phyloP scores from a whole-genome alignment of 1,284 basidiomycete species.

The Heterobasidion occidentale region DNA sequence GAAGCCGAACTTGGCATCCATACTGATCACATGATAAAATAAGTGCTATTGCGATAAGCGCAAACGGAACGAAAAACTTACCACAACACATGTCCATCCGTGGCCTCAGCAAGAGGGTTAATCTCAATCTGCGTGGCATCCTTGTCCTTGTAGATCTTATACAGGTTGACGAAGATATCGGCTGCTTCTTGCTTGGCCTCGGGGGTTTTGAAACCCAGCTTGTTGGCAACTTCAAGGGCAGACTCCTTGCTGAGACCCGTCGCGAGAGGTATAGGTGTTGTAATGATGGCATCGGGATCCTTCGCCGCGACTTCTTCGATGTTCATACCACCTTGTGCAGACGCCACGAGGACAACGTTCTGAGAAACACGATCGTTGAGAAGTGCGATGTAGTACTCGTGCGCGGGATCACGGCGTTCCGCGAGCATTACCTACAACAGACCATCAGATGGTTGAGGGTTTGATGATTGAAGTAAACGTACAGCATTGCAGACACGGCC shows the following conservation, averaged over 20 bases:
- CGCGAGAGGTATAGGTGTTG: constrained; percentile 86
- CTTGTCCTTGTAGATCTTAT: constrained; percentile 97
- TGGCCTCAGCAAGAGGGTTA: constrained; percentile 96
- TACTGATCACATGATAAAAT: constrained; percentile 43
- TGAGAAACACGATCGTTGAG: constrained; percentile 92
- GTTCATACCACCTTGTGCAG: constrained; percentile 94
- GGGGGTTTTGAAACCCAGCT: constrained; percentile 83
- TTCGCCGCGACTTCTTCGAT: constrained; percentile 99
- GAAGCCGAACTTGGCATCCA: constrained; percentile 99
- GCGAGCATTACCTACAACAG: constrained; percentile 87
- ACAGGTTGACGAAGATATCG: constrained; percentile 90
- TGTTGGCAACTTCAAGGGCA: constrained; percentile 78
- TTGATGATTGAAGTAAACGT: constrained; percentile 18
- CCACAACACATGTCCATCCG: constrained; percentile 93
- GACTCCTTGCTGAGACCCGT: constrained; percentile 74
- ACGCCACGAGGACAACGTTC: constrained; percentile 90
- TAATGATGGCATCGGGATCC: constrained; percentile 93
- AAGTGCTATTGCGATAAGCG: background rate
- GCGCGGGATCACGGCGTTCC: constrained; percentile 86
- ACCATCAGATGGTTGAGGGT: constrained; percentile 2
- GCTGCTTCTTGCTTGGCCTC: constrained; percentile 79
- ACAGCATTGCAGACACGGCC: constrained; percentile 95
- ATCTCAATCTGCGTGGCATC: constrained; percentile 99
- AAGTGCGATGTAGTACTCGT: constrained; percentile 98
- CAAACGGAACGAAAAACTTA: constrained; percentile 24